Percentiles rank a stretch among this genome's conserved stretches.
phyloP scores from a whole-genome alignment of 371 early-diverging fungal genomes.

The Choanephora cucurbitarum region DNA sequence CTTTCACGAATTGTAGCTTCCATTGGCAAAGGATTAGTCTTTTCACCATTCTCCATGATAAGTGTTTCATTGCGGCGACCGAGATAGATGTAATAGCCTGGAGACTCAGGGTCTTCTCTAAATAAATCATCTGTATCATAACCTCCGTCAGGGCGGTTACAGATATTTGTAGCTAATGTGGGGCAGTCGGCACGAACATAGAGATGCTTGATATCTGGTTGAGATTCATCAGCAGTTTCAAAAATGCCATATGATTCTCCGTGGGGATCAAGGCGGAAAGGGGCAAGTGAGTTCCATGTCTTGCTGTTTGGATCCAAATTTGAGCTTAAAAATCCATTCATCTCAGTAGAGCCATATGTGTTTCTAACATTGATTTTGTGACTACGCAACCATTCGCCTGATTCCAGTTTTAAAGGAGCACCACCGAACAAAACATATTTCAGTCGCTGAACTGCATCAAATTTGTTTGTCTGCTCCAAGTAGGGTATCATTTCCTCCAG shows the following conservation, averaged over 20 bases:
- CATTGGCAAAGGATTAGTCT: constrained; percentile 44
- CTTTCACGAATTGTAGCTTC: constrained; percentile 27
- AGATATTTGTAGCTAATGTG: constrained; percentile 16
- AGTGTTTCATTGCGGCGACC: constrained; percentile 41
- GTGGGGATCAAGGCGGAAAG: background rate
- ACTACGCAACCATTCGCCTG: constrained; percentile 14
- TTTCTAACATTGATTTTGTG: constrained; percentile 13
- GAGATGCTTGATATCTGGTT: constrained; percentile 15
- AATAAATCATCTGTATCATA: constrained; percentile 39
- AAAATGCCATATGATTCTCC: background rate
- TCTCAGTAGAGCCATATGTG: constrained; percentile 22
- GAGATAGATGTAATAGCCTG: constrained; percentile 22
- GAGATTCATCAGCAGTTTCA: background rate
- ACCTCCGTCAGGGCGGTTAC: constrained; percentile 29
- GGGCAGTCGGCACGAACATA: constrained; percentile 13
- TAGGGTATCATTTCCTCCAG: constrained; percentile 20
- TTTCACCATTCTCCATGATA: constrained; percentile 47
- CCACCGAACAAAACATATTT: constrained; percentile 74
- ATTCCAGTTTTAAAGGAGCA: constrained; percentile 62
- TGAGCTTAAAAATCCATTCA: constrained; percentile 6
- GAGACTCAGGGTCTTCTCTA: background rate
- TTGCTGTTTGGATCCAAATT: too few species aligned
- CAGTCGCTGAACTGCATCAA: constrained; percentile 6
- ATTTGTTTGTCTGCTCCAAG: constrained; percentile 11
- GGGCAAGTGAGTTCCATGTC: too few species aligned